Base-by-base conservation (phyloP, 129 eudicot species). In the Arctium minus region DNA sequence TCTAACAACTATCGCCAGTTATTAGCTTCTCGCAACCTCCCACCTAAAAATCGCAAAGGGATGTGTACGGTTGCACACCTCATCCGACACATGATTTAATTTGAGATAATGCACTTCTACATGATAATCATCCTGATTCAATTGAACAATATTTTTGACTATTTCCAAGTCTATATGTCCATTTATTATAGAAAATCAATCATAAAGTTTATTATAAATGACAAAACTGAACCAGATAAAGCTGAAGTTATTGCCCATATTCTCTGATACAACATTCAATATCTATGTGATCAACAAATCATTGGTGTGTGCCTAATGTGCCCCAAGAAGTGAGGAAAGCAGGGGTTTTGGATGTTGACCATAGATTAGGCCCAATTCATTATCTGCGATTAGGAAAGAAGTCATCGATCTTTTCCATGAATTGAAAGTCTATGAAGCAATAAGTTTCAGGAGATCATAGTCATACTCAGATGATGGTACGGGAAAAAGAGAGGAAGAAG, bases 261-360 rank as follows among this genome's bases (percentile, higher is more conserved):
- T 72, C 11, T 72, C 30, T 38, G 50, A 38, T n/a, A 73, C 76
- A 37, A 73, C 76, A 73, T 73, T 73, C 53, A 37, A 72, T 38
- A 38, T 73, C 33, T 46, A n/a, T 15, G 15, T n/a, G 50, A 73
- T 37, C 31, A 73, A n/a, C 48, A n/a, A 15, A 9, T 73, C 30
- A 37, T 29, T 27, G 5, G 15, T 73, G 46, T 36, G 76, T 29
- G 3, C 76, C 31, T 18, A 22, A 36, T 31, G 27, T n/a, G 2
- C 5, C 15, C 50, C 6, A 2, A 62, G 17, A 46, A 46, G 56
- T 1, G 56, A 46, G 15, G 56, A 46, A 76, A 76, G 15, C 35
- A 76, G 69, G 72, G 72, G 17, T 11, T 46, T 46, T 50, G 62
- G 62, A 50, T 12, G 62, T 12, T 50, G 62, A 50, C 62, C 62